Evolutionary conservation across 768 basidiomycete species (phyloP), one percentile per base, ranked within the genome.

Genomic region (Dioszegia crocea): DNA sequence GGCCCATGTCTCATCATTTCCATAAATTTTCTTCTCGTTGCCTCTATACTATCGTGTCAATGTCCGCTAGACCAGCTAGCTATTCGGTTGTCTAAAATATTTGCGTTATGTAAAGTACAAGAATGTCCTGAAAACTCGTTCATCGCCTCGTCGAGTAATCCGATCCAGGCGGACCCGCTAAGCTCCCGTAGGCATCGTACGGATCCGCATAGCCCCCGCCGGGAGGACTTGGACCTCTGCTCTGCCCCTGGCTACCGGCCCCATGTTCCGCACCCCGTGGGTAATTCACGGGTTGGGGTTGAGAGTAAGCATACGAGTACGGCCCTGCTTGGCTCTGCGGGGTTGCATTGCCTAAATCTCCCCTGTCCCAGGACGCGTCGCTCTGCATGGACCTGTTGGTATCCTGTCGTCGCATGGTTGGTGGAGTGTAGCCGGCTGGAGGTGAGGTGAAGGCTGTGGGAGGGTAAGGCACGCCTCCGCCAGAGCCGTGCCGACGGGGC

Each of bases 401-500:
- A 2, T 56, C 33, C n/a, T 29, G 41, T 5, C 61, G 48, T 19
- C 61, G 16, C 43, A 62, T 39, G 11, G 56, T 43, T 1, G 71
- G 71, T 0, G 71, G 68, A 0, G 66, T 70, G 39, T 73, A 73
- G 4, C 71, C 71, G 10, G 62, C 44, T 1, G 71, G 71, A 16
- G 71, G 69, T 30, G 70, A 67, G 31, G 61, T 64, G 46, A 65
- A 73, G 9, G 69, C 66, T 43, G 49, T 64, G 12, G 72, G 72
- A 5, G 72, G 72, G 45, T 74, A 74, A 2, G 69, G 69, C 8
- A 66, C 59, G 10, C 38, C 24, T n/a, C 53, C 43, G 33, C 29
- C 45, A 12, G 21, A 29, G 23, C 57, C 29, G 43, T 48, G 33
- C 27, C 33, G 6, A 44, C 38, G 33, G 53, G 40, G 23, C 52